Base-by-base conservation (phyloP, 2,329 filamentous ascomycete genomes). In the Akanthomyces uredinophilus region DNA sequence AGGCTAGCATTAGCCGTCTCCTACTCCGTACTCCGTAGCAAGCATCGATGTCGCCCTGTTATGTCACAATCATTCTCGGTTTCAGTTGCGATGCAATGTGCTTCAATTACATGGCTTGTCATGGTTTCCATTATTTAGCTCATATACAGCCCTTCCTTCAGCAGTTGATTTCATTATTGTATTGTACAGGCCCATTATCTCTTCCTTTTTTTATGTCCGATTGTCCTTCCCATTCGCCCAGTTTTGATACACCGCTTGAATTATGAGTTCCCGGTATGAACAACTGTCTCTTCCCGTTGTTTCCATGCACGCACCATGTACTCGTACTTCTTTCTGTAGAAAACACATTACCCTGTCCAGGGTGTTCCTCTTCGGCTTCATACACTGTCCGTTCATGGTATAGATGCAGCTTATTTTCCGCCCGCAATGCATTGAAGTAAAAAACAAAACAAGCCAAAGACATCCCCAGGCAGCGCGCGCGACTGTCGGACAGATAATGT, bases 361-460 rank as follows among this genome's bases (percentile, higher is more conserved):
- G 46, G 41, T 32, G 35, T 37, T 37, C 54, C 39, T 50, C 35
- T 46, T 39, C 54, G 46, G 29, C 53, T 62, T 58, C 60, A 57
- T 62, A 55, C 59, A 56, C 41, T 50, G 47, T 62, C 60, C 60
- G 53, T 51, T 62, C 60, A 37, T 62, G 60, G 60, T 62, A 62
- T 58, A 63, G 56, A 63, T 60, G 61, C 61, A 63, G 61, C 54
- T 51, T 63, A 46, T 61, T 27, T 55, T 60, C 57, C 57, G 51
- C 61, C 55, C 56, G 61, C 61, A 63, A 63, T 63, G 61, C 61
- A 63, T 39, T 60, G 24, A 63, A 60, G 52, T 47, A 55, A 60
- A 63, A 63, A 54, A 60, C 46, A 60, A 59, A 60, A 44, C 35
- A 57, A 56, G 37, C 53, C 39, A 57, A 54, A 62, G 56, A 60